These are phyloP conservation scores for Dendrothele bispora DNA, from an alignment of 768 basidiomycete species.

Conservation along the genomic window DNA sequence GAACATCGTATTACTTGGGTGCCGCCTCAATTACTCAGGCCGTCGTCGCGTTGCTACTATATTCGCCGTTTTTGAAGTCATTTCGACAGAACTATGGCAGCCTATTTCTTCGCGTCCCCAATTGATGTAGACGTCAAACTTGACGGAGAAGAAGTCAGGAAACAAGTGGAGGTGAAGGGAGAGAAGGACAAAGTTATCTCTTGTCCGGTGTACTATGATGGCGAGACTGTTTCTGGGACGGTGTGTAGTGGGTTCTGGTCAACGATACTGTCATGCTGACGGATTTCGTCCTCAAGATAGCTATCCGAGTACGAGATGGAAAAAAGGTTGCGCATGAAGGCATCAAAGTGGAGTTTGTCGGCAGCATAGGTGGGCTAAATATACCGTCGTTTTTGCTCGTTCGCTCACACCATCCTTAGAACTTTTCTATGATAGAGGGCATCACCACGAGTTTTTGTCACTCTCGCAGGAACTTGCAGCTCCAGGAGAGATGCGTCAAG, in stretches of 20 bases:
- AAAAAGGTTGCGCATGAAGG: slow-evolving; percentile 95
- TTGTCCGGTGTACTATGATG: slow-evolving; percentile 95
- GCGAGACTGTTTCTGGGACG: slow-evolving; percentile 88
- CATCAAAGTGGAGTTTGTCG: slow-evolving; percentile 96
- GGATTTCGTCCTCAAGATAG: slow-evolving; percentile 50
- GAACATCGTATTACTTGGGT: too few relatives aligned
- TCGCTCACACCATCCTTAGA: slow-evolving; percentile 38
- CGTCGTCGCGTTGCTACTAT: too few relatives aligned
- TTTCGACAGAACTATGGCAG: too few relatives aligned
- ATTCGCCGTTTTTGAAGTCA: too few relatives aligned
- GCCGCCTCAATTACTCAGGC: too few relatives aligned
- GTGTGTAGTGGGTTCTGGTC: slow-evolving; percentile 36
- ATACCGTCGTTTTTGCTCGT: neutral
- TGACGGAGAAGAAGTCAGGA: slow-evolving; percentile 82
- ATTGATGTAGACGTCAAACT: slow-evolving; percentile 91
- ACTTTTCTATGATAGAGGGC: slow-evolving; percentile 95
- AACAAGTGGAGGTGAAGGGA: slow-evolving; percentile 85
- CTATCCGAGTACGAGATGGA: slow-evolving; percentile 88
- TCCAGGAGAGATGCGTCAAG: slow-evolving; percentile 95
- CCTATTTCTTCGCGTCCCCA: slow-evolving; percentile 89
- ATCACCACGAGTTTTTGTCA: slow-evolving; percentile 97
- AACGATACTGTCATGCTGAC: neutral
- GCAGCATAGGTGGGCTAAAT: slow-evolving; percentile 77
- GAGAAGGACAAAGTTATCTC: slow-evolving; percentile 85
- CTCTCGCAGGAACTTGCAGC: slow-evolving; percentile 93